Conservation (phyloP, 371 early-diverging fungal genomes). For the Amoeboaphelidium occidentale region DNA sequence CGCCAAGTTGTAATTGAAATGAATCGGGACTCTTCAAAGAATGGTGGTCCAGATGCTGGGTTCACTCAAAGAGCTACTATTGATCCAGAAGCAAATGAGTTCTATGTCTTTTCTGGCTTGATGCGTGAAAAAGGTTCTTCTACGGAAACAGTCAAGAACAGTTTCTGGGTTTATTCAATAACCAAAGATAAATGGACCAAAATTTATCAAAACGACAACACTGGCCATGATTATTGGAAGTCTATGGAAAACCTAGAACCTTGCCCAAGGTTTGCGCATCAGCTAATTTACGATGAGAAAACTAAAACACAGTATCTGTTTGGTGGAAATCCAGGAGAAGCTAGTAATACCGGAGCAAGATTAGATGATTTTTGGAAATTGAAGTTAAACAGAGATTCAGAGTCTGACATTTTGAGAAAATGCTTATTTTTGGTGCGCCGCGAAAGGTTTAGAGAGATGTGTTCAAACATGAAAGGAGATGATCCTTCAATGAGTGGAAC, state of each 20-base stretch:
- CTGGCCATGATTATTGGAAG: slow-evolving; percentile 6
- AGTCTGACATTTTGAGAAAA: background rate
- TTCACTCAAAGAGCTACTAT: slow-evolving; percentile 68
- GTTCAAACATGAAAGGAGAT: too few relatives aligned
- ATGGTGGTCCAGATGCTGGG: slow-evolving; percentile 44
- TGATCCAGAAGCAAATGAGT: slow-evolving; percentile 40
- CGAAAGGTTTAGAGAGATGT: slow-evolving; percentile 39
- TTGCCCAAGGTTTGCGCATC: slow-evolving; percentile 60
- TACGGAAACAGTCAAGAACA: slow-evolving; percentile 30
- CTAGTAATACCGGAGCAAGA: slow-evolving; percentile 10
- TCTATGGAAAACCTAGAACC: slow-evolving; percentile 26
- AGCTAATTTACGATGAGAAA: slow-evolving; percentile 41
- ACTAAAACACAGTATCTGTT: slow-evolving; percentile 43
- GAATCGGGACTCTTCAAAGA: slow-evolving; percentile 33
- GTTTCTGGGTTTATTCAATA: slow-evolving; percentile 45
- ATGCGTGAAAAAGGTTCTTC: slow-evolving; percentile 23
- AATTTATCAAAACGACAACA: slow-evolving; percentile 38
- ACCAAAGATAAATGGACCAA: slow-evolving; percentile 37
- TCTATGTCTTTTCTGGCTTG: slow-evolving; percentile 52
- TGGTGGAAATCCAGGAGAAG: slow-evolving; percentile 65
- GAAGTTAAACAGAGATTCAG: slow-evolving; percentile 25
- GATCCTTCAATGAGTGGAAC: slow-evolving; percentile 1
- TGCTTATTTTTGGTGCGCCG: slow-evolving; percentile 11
- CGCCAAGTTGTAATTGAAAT: slow-evolving; percentile 39
- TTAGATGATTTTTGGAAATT: slow-evolving; percentile 71